Percentiles rank a stretch among this genome's conserved stretches.
phyloP scores from a whole-genome alignment of 257 asterid genomes.

The Cinchona pubescens region DNA sequence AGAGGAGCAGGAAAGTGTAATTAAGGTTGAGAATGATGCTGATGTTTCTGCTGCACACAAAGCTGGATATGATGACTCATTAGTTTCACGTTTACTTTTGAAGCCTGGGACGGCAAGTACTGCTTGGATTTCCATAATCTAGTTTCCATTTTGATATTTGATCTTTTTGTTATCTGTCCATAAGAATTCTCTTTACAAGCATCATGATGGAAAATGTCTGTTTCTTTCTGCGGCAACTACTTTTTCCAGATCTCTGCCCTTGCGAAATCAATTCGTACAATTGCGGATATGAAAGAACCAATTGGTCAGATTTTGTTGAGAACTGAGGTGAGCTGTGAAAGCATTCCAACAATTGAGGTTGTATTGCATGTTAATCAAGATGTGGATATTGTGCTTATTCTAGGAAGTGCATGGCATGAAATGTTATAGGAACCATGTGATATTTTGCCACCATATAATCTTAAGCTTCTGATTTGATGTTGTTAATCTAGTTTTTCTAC shows the following conservation, averaged over 20 bases:
- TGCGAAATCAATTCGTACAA: constrained; percentile 70
- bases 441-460: neutral
- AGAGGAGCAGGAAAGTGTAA: constrained; percentile 59
- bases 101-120: constrained; percentile 74
- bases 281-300: constrained; percentile 89
- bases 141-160: neutral
- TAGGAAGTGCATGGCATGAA: neutral
- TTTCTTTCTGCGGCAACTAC: constrained; percentile 12
- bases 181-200: neutral
- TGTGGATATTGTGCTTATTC: neutral
- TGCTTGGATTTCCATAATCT: neutral
- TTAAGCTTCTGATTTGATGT: neutral
- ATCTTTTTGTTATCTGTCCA: neutral
- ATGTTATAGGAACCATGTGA: neutral
- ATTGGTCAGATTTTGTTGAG: constrained; percentile 64
- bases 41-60: constrained; percentile 62
- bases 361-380: neutral
- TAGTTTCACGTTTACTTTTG: constrained; percentile 65
- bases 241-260: constrained; percentile 33
- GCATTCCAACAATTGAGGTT: neutral
- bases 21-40: constrained; percentile 61
- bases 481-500: neutral
- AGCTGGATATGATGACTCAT: constrained; percentile 66
- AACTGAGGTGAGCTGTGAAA: constrained; percentile 53
- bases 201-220: neutral